phyloP scores from a whole-genome alignment of 176 grass and related monocot genomes.

The Rhipidocladum racemiflorum region DNA sequence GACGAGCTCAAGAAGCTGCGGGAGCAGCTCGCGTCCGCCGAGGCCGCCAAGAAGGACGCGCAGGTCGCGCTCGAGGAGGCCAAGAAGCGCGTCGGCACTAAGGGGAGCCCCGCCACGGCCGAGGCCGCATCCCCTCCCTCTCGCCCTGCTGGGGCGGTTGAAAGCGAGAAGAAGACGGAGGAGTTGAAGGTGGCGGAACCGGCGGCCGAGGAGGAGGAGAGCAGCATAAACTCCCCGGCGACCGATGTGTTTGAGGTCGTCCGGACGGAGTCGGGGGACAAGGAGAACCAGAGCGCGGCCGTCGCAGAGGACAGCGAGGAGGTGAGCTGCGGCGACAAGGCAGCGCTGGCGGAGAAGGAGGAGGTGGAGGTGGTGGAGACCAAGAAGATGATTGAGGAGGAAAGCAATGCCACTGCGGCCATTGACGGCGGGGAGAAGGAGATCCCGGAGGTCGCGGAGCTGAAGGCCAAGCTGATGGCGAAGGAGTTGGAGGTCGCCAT shows the following conservation, averaged over 20 bases:
- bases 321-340: constrained; percentile 34
- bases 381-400: constrained; percentile 71
- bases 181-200: constrained; percentile 32
- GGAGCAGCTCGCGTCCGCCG: constrained; percentile 77
- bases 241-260: constrained; percentile 75
- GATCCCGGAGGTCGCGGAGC: constrained; percentile 28
- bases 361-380: constrained; percentile 49
- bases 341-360: constrained; percentile 8
- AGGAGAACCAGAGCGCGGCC: constrained; percentile 42
- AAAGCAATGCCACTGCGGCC: neutral
- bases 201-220: constrained; percentile 32
- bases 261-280: constrained; percentile 30
- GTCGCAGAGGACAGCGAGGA: constrained; percentile 19
- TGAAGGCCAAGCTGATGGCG: constrained; percentile 55
- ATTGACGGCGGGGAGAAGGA: constrained; percentile 18
- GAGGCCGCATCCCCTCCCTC: constrained; percentile 4
- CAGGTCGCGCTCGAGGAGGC: constrained; percentile 76
- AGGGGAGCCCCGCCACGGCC: constrained; percentile 36
- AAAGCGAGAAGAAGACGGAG: constrained; percentile 1
- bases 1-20: constrained; percentile 93
- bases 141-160: neutral
- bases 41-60: constrained; percentile 88
- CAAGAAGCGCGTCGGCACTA: constrained; percentile 70
- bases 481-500: constrained; percentile 51
- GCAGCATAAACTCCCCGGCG: constrained; percentile 38